Percentiles rank a stretch among this genome's conserved stretches.
Evolutionary conservation across 2,329 filamentous ascomycete genomes (phyloP).

Genomic region (Botrytis squamosa): DNA sequence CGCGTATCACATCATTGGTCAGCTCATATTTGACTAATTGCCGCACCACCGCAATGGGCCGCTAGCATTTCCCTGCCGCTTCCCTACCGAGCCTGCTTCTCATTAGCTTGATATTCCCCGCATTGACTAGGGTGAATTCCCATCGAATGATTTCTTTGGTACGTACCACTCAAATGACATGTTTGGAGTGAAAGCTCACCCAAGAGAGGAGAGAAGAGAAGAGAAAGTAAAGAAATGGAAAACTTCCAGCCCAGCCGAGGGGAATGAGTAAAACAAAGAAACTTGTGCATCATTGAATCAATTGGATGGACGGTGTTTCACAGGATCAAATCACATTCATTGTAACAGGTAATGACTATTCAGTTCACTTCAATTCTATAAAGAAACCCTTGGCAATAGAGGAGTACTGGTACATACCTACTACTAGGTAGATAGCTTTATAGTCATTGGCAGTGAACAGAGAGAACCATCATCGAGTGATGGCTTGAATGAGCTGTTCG

Average conservation of each 20-base stretch:
- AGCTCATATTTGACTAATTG: background rate
- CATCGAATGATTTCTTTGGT: slow-evolving; percentile 2
- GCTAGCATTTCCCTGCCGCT: slow-evolving; percentile 2
- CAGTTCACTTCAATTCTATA: background rate
- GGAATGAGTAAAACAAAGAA: background rate
- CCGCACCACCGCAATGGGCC: background rate
- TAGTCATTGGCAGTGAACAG: background rate
- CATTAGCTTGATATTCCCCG: slow-evolving; percentile 5
- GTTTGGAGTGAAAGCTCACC: background rate
- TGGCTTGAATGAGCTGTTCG: background rate
- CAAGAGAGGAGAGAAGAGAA: background rate
- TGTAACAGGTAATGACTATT: background rate
- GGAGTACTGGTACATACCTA: background rate
- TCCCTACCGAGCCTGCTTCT: background rate
- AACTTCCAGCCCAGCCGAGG: background rate
- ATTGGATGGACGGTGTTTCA: background rate
- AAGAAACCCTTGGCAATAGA: too few relatives aligned
- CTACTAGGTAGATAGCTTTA: background rate
- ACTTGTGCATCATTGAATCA: background rate
- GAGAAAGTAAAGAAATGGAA: background rate
- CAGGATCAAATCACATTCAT: too few relatives aligned
- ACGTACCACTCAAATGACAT: background rate
- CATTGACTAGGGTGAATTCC: slow-evolving; percentile 8
- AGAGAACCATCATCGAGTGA: background rate
- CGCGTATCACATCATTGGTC: background rate